Conservation (phyloP, 176 grass and related monocot genomes). For the Microstegium vimineum region DNA sequence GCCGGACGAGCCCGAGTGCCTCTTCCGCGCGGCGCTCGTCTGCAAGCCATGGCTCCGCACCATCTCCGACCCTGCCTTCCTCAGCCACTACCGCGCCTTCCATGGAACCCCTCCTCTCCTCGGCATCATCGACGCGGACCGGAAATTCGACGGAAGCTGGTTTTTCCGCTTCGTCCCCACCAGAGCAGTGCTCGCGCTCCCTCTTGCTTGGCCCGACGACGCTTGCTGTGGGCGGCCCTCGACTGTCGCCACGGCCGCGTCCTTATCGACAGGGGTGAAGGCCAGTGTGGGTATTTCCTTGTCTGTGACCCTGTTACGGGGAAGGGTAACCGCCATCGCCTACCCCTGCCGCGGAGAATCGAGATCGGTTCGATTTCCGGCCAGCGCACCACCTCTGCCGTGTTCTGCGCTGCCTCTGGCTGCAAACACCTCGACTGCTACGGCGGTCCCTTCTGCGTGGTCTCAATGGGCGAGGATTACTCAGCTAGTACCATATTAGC, state of each 20-base stretch:
- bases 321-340: neutral
- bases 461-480: fast-evolving
- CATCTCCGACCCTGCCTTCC: neutral
- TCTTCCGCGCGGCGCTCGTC: neutral
- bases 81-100: neutral
- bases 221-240: neutral
- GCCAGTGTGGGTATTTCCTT: neutral
- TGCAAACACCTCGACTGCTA: neutral
- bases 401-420: too few species aligned
- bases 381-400: neutral
- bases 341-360: neutral
- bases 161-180: neutral
- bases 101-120: neutral
- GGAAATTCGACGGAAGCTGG: fast-evolving
- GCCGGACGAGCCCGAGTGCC: neutral
- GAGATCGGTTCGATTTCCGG: fast-evolving
- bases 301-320: neutral
- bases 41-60: neutral
- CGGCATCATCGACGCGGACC: neutral
- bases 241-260: neutral
- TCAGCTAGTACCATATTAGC: too few species aligned
- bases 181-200: neutral
- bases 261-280: neutral
- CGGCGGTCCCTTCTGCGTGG: neutral
- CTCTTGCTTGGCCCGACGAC: neutral